Evolutionary conservation across 495 filamentous ascomycete species (phyloP), one percentile per base, ranked within the genome.

Genomic region (Hypomontagnella monticulosa): DNA sequence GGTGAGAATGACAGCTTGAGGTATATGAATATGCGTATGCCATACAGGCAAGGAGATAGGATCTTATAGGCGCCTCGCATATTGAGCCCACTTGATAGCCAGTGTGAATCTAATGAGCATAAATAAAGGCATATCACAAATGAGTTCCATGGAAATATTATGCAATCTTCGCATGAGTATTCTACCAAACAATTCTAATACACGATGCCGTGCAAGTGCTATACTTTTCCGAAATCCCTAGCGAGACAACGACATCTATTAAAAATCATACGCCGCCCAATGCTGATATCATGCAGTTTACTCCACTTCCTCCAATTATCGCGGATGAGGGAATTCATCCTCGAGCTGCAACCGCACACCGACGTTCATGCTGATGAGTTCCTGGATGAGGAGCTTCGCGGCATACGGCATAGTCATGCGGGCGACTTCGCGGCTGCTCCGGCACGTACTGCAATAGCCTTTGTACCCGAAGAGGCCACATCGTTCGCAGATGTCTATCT

Each of bases 321-420:
- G 70, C 12, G 80, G 80, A 56, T 82, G 79, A 1, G 93, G 92
- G 76, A 98, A 98, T 78, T 97, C 89, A 73, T 98, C 95, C 73
- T 93, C 93, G 54, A 98, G 74, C 80, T 89, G 89, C 76, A 98
- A 77, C 52, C 87, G 82, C 43, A 93, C 91, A 57, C 92, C 89
- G 11, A 99, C 91, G 74, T 98, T 98, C 95, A 99, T 99, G 77
- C 92, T 96, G 74, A 96, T 84, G 71, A 99, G 75, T 78, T 99
- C 95, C 80, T 99, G 95, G 33, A 99, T 91, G 50, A 99, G 79
- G 71, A 99, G 78, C 84, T 99, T 99, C 2, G 96, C 96, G 4
- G 96, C 95, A 76, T 99, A 99, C n/a, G 95, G 95, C 80, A 99
- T 96, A 49, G 86, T 93, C 91, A 99, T 93, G 78, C 89, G 88